Percentiles rank a stretch among this genome's conserved stretches.
Evolutionary conservation across 768 basidiomycete genomes (phyloP).

Genomic region (Mycena albidolilacea): DNA sequence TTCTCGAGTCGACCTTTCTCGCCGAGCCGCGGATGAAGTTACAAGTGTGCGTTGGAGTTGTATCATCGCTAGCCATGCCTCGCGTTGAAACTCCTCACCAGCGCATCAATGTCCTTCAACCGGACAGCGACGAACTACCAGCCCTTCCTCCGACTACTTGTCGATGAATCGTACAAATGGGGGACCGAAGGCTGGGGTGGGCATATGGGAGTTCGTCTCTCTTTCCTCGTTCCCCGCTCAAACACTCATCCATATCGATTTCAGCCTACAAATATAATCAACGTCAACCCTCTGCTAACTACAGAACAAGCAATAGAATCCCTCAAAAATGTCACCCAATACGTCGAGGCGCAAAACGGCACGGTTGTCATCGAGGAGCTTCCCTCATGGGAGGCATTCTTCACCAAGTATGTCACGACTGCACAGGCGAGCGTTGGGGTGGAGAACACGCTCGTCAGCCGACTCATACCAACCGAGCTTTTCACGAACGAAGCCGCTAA

Average conservation of each 20-base stretch:
- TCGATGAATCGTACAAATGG: neutral
- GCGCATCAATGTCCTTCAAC: no score
- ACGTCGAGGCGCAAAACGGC: neutral
- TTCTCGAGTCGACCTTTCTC: neutral
- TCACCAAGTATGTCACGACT: neutral
- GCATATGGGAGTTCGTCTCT: neutral
- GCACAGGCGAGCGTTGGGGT: neutral
- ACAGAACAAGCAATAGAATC: neutral
- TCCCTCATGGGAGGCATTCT: neutral
- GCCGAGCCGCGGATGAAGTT: neutral
- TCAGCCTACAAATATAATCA: neutral
- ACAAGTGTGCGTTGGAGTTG: neutral
- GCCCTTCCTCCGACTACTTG: neutral
- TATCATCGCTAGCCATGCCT: no score
- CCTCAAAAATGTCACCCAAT: neutral
- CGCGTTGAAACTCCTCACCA: no score
- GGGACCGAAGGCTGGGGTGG: neutral
- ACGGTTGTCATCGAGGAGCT: neutral
- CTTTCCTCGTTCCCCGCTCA: neutral
- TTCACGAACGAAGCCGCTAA: neutral
- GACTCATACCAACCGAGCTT: neutral
- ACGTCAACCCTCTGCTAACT: neutral
- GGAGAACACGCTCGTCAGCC: neutral
- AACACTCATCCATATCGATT: neutral
- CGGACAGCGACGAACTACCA: neutral